Evolutionary conservation across 352 stramenopile species (phyloP), one percentile per base, ranked within the genome.

Genomic region (Peronospora destructor): DNA sequence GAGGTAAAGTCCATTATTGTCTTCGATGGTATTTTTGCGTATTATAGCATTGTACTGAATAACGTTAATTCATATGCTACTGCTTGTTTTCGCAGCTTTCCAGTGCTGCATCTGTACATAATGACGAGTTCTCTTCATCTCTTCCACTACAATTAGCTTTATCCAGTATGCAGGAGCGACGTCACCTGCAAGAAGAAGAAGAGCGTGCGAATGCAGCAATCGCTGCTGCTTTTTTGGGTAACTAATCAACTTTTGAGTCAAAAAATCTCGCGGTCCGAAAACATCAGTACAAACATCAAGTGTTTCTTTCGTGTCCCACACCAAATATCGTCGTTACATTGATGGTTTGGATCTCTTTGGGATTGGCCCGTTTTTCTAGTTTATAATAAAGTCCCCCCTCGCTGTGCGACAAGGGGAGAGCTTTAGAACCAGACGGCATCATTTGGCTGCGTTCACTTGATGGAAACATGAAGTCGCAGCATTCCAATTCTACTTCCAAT

Each of bases 401-500:
- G 61, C 66, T 51, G 63, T 25, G 43, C 40, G 38, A 38, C 39
- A 57, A 59, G 39, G 51, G 49, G 45, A 56, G 49, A 53, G 53
- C 46, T 14, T 54, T 44, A 19, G 49, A 36, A 23, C 13, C 0
- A 21, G 8, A 45, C 39, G 30, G 23, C 19, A 43, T 45, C 55
- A 35, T 37, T 21, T 38, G 28, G 39, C 34, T 29, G 41, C 53
- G n/a, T 28, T 42, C 28, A 29, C 45, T 81, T 41, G 51, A 82
- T 78, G 71, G 59, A 68, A 74, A 64, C 41, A 76, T 73, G 72
- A 84, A 80, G 61, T 52, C 66, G 42, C 69, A 78, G 32, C 66
- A 79, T 45, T 36, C 45, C 43, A 76, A 45, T 60, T 55, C 45
- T 50, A 57, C 53, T 32, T 33, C 60, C 38, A 50, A 54, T 34